Evolutionary conservation across 2,329 filamentous ascomycete species (phyloP).

Genomic region (Phyllosticta paracitricarpa): DNA sequence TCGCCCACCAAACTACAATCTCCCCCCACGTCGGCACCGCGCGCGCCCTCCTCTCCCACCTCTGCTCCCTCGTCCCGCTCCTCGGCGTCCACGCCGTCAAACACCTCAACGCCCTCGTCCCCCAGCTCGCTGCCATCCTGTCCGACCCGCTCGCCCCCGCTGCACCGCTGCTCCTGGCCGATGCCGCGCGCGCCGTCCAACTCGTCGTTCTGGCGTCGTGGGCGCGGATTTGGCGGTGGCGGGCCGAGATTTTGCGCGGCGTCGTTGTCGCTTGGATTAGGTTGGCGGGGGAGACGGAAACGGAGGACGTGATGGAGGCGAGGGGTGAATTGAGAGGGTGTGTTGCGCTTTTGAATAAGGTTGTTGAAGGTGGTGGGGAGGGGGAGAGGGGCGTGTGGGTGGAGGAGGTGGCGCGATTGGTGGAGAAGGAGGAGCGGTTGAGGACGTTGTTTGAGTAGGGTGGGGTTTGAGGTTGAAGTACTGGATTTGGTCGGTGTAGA

Average conservation of each 20-base stretch:
- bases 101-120: conserved; percentile 60
- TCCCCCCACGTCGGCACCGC: conserved; percentile 44
- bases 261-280: conserved; percentile 33
- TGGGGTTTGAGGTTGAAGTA: no score
- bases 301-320: conserved; percentile 12
- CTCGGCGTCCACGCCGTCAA: conserved; percentile 56
- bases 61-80: conserved; percentile 40
- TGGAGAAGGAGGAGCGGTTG: conserved; percentile 21
- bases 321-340: conserved; percentile 43
- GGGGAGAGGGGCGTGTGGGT: conserved; percentile 12
- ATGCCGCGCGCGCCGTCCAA: conserved; percentile 46
- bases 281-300: conserved; percentile 12
- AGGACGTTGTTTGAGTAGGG: conserved; percentile 15
- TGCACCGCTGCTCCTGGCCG: conserved; percentile 43
- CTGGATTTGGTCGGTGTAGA: no score
- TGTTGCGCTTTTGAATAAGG: conserved; percentile 23
- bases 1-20: conserved; percentile 46
- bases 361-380: conserved; percentile 14
- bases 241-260: conserved; percentile 53
- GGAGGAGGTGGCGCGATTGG: conserved; percentile 16
- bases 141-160: conserved; percentile 57
- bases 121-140: conserved; percentile 55
- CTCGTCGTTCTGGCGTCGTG: conserved; percentile 54
- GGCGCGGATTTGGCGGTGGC: conserved; percentile 56
- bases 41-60: conserved; percentile 44